Evolutionary conservation across 2,329 filamentous ascomycete genomes (phyloP).

Genomic region (Shiraia bambusicola): DNA sequence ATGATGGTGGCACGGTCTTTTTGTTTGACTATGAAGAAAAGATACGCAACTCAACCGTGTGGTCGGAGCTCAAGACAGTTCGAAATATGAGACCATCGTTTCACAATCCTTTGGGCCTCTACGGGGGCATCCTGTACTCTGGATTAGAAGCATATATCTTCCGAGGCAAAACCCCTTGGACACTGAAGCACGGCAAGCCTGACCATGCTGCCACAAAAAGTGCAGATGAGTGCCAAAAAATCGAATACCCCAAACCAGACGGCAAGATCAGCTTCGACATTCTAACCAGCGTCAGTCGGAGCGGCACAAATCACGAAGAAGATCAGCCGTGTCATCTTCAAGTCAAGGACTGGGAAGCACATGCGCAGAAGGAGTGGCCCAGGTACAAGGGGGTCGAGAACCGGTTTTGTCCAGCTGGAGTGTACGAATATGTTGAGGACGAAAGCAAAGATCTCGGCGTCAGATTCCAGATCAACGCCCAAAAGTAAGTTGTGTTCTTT

Average conservation of each 20-base stretch:
- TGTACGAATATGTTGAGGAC: conserved; percentile 98
- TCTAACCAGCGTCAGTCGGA: conserved; percentile 89
- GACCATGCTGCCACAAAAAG: conserved; percentile 79
- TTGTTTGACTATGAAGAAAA: conserved; percentile 92
- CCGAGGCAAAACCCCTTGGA: conserved; percentile 87
- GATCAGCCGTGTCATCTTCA: conserved; percentile 96
- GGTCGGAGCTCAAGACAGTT: conserved; percentile 91
- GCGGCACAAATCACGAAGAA: conserved; percentile 97
- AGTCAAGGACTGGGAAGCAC: conserved; percentile 91
- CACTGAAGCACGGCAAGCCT: conserved; percentile 76
- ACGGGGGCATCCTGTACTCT: conserved; percentile 89
- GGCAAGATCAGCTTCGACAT: conserved; percentile 95
- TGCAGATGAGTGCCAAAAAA: conserved; percentile 79
- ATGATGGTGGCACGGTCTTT: conserved; percentile 73
- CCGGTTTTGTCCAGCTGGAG: conserved; percentile 92
- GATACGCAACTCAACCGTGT: conserved; percentile 82
- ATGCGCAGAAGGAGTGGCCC: conserved; percentile 80
- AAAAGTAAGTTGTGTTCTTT: conserved; percentile 72
- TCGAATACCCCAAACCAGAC: conserved; percentile 96
- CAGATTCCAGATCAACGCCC: conserved; percentile 94
- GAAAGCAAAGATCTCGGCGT: conserved; percentile 82
- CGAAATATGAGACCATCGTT: conserved; percentile 98
- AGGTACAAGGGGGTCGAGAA: conserved; percentile 91
- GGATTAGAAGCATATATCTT: conserved; percentile 87
- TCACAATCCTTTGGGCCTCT: conserved; percentile 81